Evolutionary conservation across 371 early-diverging fungal species (phyloP), one percentile per base, ranked within the genome.

Genomic region (Lichtheimia ornata): DNA sequence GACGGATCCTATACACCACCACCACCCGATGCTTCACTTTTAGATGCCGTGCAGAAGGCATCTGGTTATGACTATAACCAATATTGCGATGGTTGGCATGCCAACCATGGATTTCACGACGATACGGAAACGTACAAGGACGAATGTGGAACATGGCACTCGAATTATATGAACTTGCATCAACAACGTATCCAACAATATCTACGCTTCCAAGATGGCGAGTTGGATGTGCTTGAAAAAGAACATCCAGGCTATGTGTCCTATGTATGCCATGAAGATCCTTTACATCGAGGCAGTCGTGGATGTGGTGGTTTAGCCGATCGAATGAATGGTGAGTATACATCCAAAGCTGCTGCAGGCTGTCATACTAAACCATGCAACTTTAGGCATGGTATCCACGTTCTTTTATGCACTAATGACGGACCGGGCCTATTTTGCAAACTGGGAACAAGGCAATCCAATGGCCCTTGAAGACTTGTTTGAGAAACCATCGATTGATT

Each of bases 301-400:
- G 77, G 81, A 12, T 81, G 81, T 60, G 81, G 81, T 57, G 81
- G 81, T 44, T 57, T 81, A 20, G 81, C 77, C 14, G 81, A 81
- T 62, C 64, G 81, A 59, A 77, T 81, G 77, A 73, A 68, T 47
- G 80, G 79, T 79, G 73, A 64, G 6, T 2, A 2, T 9, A 11
- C 11, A 11, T 35, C 2, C 35, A 9, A 35, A 9, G 28, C 7
- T 1, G 1, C 22, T 22, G 22, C 22, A 22, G 22, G 28, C 28
- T 35, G 35, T 35, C 35, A 35, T 35, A 35, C 35, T 11, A 0
- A 35, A 35, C 35, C 35, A 35, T 9, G 35, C 35, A 35, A 35
- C 0, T 40, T 20, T 59, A 79, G 81, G 81, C 45, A 81, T 81
- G 76, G 68, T 81, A 17, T 81, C 81, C 27, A 77, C 76, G 13